Evolutionary conservation across 257 asterid genomes (phyloP).

Genomic region (Linaria vulgaris): DNA sequence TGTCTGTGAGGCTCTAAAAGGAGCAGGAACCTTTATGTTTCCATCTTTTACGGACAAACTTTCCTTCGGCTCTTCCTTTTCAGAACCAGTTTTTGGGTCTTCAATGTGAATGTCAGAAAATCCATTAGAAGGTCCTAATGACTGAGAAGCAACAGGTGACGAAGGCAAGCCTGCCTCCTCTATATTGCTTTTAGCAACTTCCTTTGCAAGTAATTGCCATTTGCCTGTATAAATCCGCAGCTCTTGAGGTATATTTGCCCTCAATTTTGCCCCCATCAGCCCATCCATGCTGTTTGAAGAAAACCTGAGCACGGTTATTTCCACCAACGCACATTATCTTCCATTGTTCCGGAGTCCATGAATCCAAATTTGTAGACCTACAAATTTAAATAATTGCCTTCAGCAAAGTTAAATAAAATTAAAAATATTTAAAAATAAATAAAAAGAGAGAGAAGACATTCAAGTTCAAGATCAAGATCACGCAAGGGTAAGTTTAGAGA

Average conservation of each 20-base stretch:
- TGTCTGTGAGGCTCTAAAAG: conserved; percentile 71
- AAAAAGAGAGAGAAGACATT: too few species aligned
- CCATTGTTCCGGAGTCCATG: conserved; percentile 95
- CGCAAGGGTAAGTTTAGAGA: too few species aligned
- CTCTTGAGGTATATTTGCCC: conserved; percentile 93
- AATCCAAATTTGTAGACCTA: conserved; percentile 94
- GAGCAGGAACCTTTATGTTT: conserved; percentile 50
- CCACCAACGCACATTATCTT: conserved; percentile 95
- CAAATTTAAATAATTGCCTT: conserved; percentile 27
- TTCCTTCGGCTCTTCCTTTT: conserved; percentile 44
- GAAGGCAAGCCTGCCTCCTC: conserved; percentile 74
- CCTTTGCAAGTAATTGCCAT: conserved; percentile 82
- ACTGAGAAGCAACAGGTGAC: conserved; percentile 71
- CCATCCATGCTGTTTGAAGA: conserved; percentile 99
- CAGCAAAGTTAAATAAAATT: neutral
- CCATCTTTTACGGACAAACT: conserved; percentile 46
- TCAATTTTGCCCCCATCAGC: conserved; percentile 92
- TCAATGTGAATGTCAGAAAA: conserved; percentile 47
- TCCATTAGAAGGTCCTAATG: conserved; percentile 52
- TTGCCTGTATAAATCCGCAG: conserved; percentile 90
- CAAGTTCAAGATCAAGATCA: too few species aligned
- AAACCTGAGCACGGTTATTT: conserved; percentile 91
- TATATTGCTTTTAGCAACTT: conserved; percentile 83
- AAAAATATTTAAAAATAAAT: neutral
- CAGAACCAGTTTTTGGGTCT: conserved; percentile 46